A percentile compares a stretch with the other conserved stretches of the same genome.
Conservation (phyloP, 1,284 basidiomycete species). For the Entoloma clypeatum region DNA sequence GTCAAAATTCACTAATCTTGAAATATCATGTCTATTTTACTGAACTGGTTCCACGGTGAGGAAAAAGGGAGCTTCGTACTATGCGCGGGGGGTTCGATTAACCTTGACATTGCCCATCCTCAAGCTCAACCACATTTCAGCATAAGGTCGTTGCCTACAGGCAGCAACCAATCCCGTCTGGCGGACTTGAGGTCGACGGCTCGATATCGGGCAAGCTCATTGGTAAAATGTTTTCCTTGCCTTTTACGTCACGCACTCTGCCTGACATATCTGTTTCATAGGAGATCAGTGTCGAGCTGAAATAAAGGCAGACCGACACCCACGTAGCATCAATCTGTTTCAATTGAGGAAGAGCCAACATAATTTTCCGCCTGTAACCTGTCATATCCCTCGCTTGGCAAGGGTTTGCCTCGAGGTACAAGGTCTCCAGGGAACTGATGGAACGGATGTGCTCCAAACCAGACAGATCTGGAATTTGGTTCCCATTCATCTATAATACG, state of each 20-base stretch:
- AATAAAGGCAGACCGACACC: constrained; percentile 27
- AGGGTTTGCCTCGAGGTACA: constrained; percentile 96
- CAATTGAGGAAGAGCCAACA: constrained; percentile 83
- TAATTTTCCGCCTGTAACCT: constrained; percentile 87
- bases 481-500: constrained; percentile 74
- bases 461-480: constrained; percentile 71
- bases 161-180: no score
- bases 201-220: no score
- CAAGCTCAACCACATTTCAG: no score
- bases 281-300: background rate
- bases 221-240: no score
- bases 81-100: no score
- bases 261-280: constrained; percentile 10
- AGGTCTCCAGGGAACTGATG: constrained; percentile 72
- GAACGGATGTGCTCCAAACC: constrained; percentile 75
- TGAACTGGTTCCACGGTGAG: no score
- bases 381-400: constrained; percentile 78
- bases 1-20: no score
- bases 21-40: no score
- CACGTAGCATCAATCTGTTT: constrained; percentile 95
- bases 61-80: no score
- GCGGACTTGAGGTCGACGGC: no score
- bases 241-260: background rate
- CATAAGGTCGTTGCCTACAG: no score
- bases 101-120: no score